Evolutionary conservation across 1,284 basidiomycete species (phyloP).

Genomic region (Trichosporon coremiiforme): DNA sequence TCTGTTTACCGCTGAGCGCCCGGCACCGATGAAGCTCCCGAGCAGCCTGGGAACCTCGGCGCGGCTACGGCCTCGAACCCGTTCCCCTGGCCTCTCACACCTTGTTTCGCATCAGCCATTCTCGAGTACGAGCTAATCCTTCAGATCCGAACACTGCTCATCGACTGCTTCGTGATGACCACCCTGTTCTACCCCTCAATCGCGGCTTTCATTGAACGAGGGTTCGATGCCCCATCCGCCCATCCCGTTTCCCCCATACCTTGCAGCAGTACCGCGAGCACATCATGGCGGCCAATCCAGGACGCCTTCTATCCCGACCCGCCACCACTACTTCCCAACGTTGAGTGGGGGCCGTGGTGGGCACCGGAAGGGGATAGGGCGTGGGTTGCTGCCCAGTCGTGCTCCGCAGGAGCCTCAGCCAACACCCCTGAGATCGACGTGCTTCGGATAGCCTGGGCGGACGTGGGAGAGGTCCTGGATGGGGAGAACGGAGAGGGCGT

Average conservation of each 20-base stretch:
- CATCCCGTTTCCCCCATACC: slow-evolving; percentile 49
- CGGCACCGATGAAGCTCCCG: slow-evolving; percentile 4
- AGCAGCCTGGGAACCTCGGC: neutral
- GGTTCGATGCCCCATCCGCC: slow-evolving; percentile 34
- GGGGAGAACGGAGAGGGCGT: slow-evolving; percentile 24
- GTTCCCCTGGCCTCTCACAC: neutral
- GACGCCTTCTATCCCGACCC: slow-evolving; percentile 40
- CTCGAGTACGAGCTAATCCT: slow-evolving; percentile 54
- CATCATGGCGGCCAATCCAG: slow-evolving; percentile 42
- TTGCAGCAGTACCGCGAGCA: slow-evolving; percentile 42
- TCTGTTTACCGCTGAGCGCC: neutral
- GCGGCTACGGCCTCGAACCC: neutral
- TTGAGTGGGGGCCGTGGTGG: slow-evolving; percentile 51
- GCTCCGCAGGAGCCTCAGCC: slow-evolving; percentile 2
- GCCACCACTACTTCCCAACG: slow-evolving; percentile 47
- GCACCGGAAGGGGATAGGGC: slow-evolving; percentile 29
- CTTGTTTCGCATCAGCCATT: neutral
- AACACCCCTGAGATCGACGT: slow-evolving; percentile 37
- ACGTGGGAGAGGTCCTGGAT: slow-evolving; percentile 50
- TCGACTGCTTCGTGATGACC: slow-evolving; percentile 92
- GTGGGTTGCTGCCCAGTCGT: slow-evolving; percentile 22
- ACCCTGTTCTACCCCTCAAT: slow-evolving; percentile 92
- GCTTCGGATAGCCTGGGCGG: slow-evolving; percentile 49
- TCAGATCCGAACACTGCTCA: slow-evolving; percentile 89
- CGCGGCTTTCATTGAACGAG: slow-evolving; percentile 69